Percentiles rank a stretch among this genome's conserved stretches.
phyloP scores from a whole-genome alignment of 768 basidiomycete genomes.

The Cantharellus anzutake region DNA sequence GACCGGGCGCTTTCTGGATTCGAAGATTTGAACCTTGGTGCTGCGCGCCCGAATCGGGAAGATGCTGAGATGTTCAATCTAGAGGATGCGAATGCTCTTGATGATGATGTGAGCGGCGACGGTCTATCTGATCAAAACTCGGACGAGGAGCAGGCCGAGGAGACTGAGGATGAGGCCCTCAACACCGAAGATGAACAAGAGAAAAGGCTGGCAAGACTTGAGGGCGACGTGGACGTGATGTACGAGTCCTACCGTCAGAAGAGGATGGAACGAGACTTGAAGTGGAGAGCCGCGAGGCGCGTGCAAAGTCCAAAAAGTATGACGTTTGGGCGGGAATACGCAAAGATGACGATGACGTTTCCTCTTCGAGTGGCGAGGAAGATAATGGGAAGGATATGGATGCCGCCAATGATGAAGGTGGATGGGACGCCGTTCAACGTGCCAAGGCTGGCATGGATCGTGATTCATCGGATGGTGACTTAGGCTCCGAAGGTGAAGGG shows the following conservation, averaged over 20 bases:
- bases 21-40: constrained; percentile 21
- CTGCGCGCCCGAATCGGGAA: too few species aligned
- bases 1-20: constrained; percentile 56
- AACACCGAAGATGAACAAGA: constrained; percentile 47
- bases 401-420: constrained; percentile 28
- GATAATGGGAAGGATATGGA: constrained; percentile 9
- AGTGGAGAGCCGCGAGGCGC: constrained; percentile 69
- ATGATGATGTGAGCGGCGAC: constrained; percentile 20
- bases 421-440: constrained; percentile 43
- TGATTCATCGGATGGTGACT: constrained; percentile 8
- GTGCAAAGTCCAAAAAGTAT: constrained; percentile 49
- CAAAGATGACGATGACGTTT: constrained; percentile 18
- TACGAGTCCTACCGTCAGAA: constrained; percentile 76
- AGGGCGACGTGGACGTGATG: constrained; percentile 72
- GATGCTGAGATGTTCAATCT: constrained; percentile 71
- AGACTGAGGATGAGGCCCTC: constrained; percentile 21
- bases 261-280: constrained; percentile 67
- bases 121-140: constrained; percentile 18
- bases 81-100: constrained; percentile 36
- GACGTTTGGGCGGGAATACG: constrained; percentile 61
- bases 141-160: constrained; percentile 16
- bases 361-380: constrained; percentile 15
- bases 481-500: constrained; percentile 33
- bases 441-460: constrained; percentile 7
- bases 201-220: constrained; percentile 38